Evolutionary conservation across 257 asterid genomes (phyloP), one percentile per base, ranked within the genome.

Genomic region (Przewalskia tangutica): DNA sequence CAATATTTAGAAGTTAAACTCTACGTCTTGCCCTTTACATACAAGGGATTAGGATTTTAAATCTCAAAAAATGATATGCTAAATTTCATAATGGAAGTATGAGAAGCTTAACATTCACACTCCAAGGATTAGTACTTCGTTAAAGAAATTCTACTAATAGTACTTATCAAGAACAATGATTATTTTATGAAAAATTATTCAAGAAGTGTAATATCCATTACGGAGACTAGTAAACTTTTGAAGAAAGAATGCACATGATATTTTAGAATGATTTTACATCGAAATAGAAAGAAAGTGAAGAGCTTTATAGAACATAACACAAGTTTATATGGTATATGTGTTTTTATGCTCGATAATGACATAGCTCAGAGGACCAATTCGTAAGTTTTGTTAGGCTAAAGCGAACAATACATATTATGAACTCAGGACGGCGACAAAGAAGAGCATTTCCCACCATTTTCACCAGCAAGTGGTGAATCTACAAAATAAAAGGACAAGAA

Each of bases 401-500:
- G 27, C 27, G 4, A 1, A 66, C 4, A 66, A 16, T 66, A 66
- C 0, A 1, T 36, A 13, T 0, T 2, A 16, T 36, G 75, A 65
- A 0, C 14, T 65, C 36, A n/a, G 7, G 0, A 0, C 5, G 0
- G 0, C 4, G 7, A 7, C 0, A 4, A 4, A 0, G 17, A 71
- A 44, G 3, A 6, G 59, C 20, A 71, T 71, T 20, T 75, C 3
- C 5, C 20, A 7, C 20, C 46, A 48, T 42, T 68, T 68, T 68
- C 77, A 40, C 55, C 14, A 27, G 32, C 14, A 17, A 23, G n/a
- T 16, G 14, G 34, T 68, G 51, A 84, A 44, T 32, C 65, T 12
- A 11, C 8, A 20, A 56, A 63, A 13, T 14, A 55, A 38, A 81
- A 82, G 93, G 90, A 86, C 63, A 88, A 81, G 64, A 62, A 34